Conservation (phyloP, 1,284 basidiomycete genomes). For the Takashimella tepidaria region DNA sequence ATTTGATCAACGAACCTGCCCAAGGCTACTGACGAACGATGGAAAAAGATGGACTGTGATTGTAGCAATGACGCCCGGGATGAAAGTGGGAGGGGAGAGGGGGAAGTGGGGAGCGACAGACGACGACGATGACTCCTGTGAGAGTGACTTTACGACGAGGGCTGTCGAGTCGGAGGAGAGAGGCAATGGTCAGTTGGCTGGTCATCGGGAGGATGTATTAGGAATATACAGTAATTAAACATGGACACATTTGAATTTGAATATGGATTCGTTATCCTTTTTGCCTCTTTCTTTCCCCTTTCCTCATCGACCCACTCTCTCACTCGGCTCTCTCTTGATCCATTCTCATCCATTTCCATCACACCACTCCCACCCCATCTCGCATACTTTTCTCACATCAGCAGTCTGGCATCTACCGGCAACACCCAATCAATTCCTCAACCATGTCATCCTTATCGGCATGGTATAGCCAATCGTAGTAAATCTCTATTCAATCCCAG, state of each 20-base stretch:
- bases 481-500: neutral
- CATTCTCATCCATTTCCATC: neutral
- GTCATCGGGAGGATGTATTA: neutral
- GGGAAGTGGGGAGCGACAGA: neutral
- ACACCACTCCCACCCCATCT: too few relatives aligned
- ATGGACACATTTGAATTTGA: too few relatives aligned
- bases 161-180: neutral
- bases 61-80: too few relatives aligned
- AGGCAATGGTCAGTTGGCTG: too few relatives aligned
- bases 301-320: neutral
- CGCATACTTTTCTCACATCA: too few relatives aligned
- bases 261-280: neutral
- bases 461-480: neutral
- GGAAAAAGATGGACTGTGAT: too few relatives aligned
- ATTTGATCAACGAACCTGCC: too few relatives aligned
- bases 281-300: neutral
- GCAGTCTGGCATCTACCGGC: too few relatives aligned
- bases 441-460: neutral
- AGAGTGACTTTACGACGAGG: neutral
- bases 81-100: too few relatives aligned
- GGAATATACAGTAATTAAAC: neutral
- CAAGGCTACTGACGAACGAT: too few relatives aligned
- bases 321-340: conserved; percentile 2
- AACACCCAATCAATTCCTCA: neutral
- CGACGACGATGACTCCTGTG: neutral